These are phyloP conservation scores for Acanthamoeba healyi DNA, from an alignment of 208 protist species.

Conservation along the genomic window DNA sequence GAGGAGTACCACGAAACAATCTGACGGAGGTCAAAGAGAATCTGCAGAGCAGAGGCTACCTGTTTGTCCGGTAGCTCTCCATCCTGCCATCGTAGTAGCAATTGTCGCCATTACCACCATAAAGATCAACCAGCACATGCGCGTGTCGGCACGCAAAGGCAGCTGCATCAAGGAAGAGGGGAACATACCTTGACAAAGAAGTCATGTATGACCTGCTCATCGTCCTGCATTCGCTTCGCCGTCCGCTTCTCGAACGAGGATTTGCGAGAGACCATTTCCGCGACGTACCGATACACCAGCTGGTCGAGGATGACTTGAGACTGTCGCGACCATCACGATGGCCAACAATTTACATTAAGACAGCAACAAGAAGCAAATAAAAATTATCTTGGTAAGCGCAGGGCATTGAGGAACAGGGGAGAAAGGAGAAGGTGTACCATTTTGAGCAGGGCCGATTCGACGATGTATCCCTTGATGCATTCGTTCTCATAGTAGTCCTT, in stretches of 20 bases:
- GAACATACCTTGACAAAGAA: background rate
- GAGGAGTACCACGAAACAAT: conserved; percentile 2
- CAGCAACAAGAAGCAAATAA: too few relatives aligned
- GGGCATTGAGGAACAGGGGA: too few relatives aligned
- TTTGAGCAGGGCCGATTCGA: background rate
- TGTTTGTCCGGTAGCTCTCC: background rate
- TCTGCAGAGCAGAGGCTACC: background rate
- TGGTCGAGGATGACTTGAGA: background rate
- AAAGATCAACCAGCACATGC: background rate
- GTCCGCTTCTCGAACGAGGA: background rate
- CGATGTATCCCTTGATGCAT: conserved; percentile 40
- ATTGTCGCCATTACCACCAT: too few relatives aligned
- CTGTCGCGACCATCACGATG: too few relatives aligned
- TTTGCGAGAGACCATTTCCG: background rate
- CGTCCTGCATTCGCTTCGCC: conserved; percentile 7
- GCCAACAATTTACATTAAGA: too few relatives aligned
- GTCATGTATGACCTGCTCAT: conserved; percentile 11
- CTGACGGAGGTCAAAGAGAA: conserved; percentile 24
- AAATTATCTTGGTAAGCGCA: too few relatives aligned
- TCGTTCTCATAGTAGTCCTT: conserved; percentile 62
- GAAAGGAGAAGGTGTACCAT: background rate
- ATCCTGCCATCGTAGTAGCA: too few relatives aligned
- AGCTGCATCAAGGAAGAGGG: background rate
- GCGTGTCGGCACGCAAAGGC: background rate
- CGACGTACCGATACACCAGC: conserved; percentile 2